Base-by-base conservation (phyloP, 2,329 filamentous ascomycete species). In the Rhynchosporium agropyri region DNA sequence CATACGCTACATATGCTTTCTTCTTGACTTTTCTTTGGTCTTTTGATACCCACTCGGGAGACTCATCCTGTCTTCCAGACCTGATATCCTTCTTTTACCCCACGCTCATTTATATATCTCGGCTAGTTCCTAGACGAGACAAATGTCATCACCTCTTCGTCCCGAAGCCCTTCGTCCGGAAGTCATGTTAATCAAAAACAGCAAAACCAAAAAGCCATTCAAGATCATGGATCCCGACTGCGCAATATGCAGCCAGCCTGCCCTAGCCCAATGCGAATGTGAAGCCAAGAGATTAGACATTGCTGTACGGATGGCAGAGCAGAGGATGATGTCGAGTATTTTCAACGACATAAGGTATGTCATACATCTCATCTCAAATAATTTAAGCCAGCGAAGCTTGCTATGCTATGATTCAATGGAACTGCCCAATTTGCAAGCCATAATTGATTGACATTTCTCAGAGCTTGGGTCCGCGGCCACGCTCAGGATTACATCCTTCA, bases 171-270 rank as follows among this genome's bases (percentile, higher is more conserved):
- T 68, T 40, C 68, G 66, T 43, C 67, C 64, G 26, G 67, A 69
- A 69, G 62, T 70, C 65, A 71, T 68, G 67, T 71, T 72, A 66
- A 72, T 71, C 65, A 71, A 71, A 60, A 65, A 69, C 58, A 62
- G 62, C 65, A 72, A 69, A 54, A 69, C 65, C 31, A 67, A 67
- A 38, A 70, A 63, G 76, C 74, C 78, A 65, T 70, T 82, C 74
- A 80, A 83, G 75, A 86, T 81, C 75, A 88, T 89, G 84, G 86
- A 89, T 71, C 86, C 86, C 49, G 84, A 89, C 76, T 89, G 87
- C 76, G 86, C 86, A 59, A 86, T 89, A 72, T 89, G 87, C 75
- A 80, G 80, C 71, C 80, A 81, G 66, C 84, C 86, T 65, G 85
- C 86, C 51, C 79, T 78, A 48, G 73, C 81, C 69, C 79, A 78